These are phyloP conservation scores for Saccharomyces hybrid DNA, from an alignment of 1,139 yeast genomes.

Conservation along the genomic window DNA sequence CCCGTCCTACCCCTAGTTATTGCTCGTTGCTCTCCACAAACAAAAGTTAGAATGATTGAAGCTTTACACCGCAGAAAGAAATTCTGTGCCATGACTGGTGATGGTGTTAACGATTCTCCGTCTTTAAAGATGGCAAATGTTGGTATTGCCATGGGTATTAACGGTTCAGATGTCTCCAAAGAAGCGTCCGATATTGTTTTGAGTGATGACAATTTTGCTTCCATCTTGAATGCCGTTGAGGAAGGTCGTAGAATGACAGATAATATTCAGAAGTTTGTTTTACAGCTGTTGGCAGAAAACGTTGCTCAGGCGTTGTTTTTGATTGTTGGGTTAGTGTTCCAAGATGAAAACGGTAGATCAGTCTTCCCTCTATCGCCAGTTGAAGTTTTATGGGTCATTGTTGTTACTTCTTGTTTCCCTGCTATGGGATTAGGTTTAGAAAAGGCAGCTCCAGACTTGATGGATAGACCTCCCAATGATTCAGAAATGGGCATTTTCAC, in stretches of 20 bases:
- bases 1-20: constrained; percentile 81
- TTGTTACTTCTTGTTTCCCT: constrained; percentile 97
- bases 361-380: constrained; percentile 84
- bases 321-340: constrained; percentile 67
- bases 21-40: constrained; percentile 96
- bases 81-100: constrained; percentile 98
- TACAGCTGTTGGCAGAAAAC: constrained; percentile 90
- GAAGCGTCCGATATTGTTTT: constrained; percentile 98
- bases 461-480: constrained; percentile 90
- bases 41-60: constrained; percentile 84
- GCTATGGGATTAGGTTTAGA: constrained; percentile 97
- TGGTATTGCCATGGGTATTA: constrained; percentile 95
- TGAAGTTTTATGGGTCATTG: constrained; percentile 97
- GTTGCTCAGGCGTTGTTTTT: constrained; percentile 84
- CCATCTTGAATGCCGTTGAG: constrained; percentile 85
- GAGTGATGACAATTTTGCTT: constrained; percentile 93
- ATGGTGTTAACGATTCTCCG: constrained; percentile 98
- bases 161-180: constrained; percentile 97
- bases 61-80: constrained; percentile 91
- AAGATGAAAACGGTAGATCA: constrained; percentile 62
- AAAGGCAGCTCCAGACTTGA: constrained; percentile 90
- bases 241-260: constrained; percentile 96
- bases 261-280: constrained; percentile 87
- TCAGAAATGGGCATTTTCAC: constrained; percentile 81
- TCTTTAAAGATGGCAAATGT: constrained; percentile 94